These are phyloP conservation scores for Myriosclerotinia scirpicola DNA, from an alignment of 2,329 filamentous ascomycete species.

Conservation along the genomic window DNA sequence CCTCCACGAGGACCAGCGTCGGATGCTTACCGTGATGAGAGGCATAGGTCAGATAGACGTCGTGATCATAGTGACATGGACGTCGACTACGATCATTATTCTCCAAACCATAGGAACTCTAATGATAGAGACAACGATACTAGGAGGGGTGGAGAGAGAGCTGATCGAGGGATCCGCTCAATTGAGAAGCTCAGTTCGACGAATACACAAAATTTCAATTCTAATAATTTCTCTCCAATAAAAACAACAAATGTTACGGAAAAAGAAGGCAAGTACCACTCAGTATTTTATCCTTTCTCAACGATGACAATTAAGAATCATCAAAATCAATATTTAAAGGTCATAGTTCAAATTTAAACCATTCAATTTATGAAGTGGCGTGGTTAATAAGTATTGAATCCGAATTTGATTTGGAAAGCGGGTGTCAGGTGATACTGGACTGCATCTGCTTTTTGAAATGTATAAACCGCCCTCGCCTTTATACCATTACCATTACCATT, in stretches of 20 bases:
- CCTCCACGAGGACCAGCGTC: neutral
- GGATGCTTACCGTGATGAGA: neutral
- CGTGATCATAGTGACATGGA: neutral
- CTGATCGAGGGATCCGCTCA: neutral
- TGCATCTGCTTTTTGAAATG: too few relatives aligned
- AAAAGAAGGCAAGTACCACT: slow-evolving; percentile 4
- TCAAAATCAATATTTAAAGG: too few relatives aligned
- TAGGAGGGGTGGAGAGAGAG: neutral
- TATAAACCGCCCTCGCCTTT: neutral
- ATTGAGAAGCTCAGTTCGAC: slow-evolving; percentile 6
- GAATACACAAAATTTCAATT: neutral
- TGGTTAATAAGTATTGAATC: too few relatives aligned
- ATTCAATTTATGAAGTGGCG: too few relatives aligned
- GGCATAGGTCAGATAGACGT: neutral
- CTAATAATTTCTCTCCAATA: neutral
- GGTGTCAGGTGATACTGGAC: too few relatives aligned
- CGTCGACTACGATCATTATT: neutral
- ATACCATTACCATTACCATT: too few relatives aligned
- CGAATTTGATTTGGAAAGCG: too few relatives aligned
- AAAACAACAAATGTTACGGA: neutral
- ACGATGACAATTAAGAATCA: neutral
- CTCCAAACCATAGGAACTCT: neutral
- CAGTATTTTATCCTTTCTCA: neutral
- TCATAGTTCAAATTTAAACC: too few relatives aligned
- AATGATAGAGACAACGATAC: neutral